Conservation (phyloP, 2,329 filamentous ascomycete genomes). For the Aureobasidium sp. region DNA sequence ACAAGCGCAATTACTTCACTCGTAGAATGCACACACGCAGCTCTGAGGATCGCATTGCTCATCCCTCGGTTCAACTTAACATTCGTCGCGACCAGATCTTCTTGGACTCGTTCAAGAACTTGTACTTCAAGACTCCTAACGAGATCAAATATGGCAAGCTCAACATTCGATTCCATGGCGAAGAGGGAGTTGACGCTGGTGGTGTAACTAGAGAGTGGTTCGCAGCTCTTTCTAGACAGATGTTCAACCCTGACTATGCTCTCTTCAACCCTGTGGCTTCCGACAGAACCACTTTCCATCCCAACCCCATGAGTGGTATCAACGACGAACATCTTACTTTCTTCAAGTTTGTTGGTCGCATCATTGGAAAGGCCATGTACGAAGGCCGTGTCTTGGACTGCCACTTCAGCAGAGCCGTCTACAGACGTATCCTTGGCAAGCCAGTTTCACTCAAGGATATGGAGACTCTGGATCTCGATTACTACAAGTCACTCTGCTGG, state of each 20-base stretch:
- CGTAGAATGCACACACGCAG: constrained; percentile 77
- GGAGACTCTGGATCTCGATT: constrained; percentile 96
- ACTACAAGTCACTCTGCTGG: constrained; percentile 98
- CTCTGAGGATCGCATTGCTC: constrained; percentile 62
- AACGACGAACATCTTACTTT: constrained; percentile 95
- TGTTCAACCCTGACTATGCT: constrained; percentile 98
- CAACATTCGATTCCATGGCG: constrained; percentile 92
- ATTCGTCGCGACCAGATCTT: constrained; percentile 94
- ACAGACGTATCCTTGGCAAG: constrained; percentile 94
- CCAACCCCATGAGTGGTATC: constrained; percentile 86
- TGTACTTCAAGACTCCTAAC: constrained; percentile 92
- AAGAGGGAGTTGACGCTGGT: constrained; percentile 95
- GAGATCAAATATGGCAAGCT: constrained; percentile 99
- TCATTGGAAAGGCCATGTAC: constrained; percentile 97
- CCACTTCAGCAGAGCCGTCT: constrained; percentile 97
- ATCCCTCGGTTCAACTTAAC: constrained; percentile 74
- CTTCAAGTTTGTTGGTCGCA: constrained; percentile 98
- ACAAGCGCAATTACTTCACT: constrained; percentile 98
- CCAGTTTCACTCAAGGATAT: constrained; percentile 97
- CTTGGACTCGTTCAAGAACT: constrained; percentile 95
- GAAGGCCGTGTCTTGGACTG: constrained; percentile 94
- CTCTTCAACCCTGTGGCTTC: constrained; percentile 95
- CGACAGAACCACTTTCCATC: constrained; percentile 96
- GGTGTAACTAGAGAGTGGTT: constrained; percentile 99
- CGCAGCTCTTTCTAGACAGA: constrained; percentile 90